These are phyloP conservation scores for Scutellaria minor DNA, from an alignment of 257 asterid genomes.

Conservation along the genomic window DNA sequence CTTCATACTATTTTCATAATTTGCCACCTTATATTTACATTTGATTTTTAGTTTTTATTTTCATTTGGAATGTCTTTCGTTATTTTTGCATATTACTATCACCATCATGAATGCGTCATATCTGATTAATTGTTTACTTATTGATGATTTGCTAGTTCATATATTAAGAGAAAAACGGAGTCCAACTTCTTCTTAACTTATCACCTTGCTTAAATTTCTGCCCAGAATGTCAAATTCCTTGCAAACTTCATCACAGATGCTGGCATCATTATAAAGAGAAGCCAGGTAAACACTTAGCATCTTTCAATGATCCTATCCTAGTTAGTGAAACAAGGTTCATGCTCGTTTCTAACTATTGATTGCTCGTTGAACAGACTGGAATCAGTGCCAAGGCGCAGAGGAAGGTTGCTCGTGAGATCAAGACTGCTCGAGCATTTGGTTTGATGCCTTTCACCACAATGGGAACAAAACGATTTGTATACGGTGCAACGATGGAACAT, in stretches of 20 bases:
- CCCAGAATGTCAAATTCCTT: slow-evolving; percentile 88
- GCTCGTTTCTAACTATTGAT: slow-evolving; percentile 20
- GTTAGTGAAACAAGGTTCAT: not conserved
- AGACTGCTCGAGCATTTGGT: slow-evolving; percentile 96
- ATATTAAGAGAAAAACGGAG: not conserved
- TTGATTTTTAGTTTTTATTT: no score
- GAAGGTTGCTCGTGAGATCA: slow-evolving; percentile 78
- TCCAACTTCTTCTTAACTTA: slow-evolving; percentile 7
- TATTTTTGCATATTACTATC: not conserved
- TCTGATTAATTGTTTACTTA: not conserved
- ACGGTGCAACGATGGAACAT: slow-evolving; percentile 74
- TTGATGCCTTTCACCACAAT: slow-evolving; percentile 95
- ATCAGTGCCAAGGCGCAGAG: slow-evolving; percentile 66
- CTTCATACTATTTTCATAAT: not conserved
- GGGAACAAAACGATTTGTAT: slow-evolving; percentile 79
- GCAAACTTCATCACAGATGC: slow-evolving; percentile 88
- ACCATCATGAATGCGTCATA: not conserved
- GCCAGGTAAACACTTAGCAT: slow-evolving; percentile 60
- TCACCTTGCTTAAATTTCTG: slow-evolving; percentile 17
- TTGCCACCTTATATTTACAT: no score
- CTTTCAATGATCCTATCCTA: not conserved
- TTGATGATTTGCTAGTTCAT: not conserved
- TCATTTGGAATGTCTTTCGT: no score
- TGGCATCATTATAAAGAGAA: slow-evolving; percentile 83
- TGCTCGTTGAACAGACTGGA: slow-evolving; percentile 47